Percentiles rank a stretch among this genome's conserved stretches.
phyloP scores from a whole-genome alignment of 2,329 filamentous ascomycete species.

The Xylaria sp. region DNA sequence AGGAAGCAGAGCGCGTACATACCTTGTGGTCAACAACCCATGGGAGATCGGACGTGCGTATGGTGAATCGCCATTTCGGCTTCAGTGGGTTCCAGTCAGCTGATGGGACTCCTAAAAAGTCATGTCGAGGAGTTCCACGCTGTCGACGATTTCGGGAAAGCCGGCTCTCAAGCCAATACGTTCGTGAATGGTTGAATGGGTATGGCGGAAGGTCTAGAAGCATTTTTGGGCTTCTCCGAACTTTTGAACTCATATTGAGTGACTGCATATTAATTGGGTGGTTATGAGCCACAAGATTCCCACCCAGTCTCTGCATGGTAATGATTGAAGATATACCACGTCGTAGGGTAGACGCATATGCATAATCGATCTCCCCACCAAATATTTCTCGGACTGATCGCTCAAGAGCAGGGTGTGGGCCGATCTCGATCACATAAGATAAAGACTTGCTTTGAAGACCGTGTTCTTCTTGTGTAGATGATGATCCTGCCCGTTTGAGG shows the following conservation, averaged over 20 bases:
- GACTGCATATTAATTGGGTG: too few relatives aligned
- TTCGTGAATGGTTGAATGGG: slow-evolving; percentile 46
- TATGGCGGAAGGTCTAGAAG: slow-evolving; percentile 44
- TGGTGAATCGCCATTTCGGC: slow-evolving; percentile 42
- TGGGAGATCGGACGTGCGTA: slow-evolving; percentile 39
- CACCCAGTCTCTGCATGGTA: too few relatives aligned
- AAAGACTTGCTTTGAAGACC: too few relatives aligned
- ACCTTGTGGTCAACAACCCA: slow-evolving; percentile 45
- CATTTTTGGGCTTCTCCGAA: background rate
- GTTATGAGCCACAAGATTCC: too few relatives aligned
- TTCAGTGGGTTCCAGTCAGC: slow-evolving; percentile 32
- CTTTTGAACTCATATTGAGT: background rate
- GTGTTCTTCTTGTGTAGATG: background rate
- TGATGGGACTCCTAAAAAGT: slow-evolving; percentile 1
- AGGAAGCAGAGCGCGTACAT: background rate
- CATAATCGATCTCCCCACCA: too few relatives aligned
- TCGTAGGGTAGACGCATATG: too few relatives aligned
- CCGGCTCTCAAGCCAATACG: slow-evolving; percentile 46
- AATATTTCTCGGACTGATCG: background rate
- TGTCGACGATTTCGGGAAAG: slow-evolving; percentile 26
- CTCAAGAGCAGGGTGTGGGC: background rate
- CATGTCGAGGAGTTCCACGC: background rate
- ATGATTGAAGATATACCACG: background rate
- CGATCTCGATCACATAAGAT: too few relatives aligned
- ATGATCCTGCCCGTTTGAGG: background rate